Base-by-base conservation (phyloP, 2,329 filamentous ascomycete species). In the Fusarium zealandicum region DNA sequence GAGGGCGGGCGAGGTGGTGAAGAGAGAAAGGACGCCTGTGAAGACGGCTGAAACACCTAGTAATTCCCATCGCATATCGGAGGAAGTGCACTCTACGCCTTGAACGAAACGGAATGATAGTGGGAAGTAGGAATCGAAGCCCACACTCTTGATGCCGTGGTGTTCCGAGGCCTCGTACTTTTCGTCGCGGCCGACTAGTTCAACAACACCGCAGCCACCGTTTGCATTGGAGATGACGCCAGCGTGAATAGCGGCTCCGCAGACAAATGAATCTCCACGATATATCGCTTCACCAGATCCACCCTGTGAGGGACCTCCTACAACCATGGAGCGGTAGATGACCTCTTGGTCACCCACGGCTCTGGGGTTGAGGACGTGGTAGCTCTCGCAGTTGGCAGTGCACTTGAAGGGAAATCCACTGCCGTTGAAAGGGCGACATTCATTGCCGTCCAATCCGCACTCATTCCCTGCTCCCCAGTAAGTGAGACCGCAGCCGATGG, bases 81-180 rank as follows among this genome's bases (percentile, higher is more conserved):
- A 80, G 13, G 91, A 88, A 42, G 85, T 82, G 65, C 91, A 89
- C 12, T 82, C 75, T 6, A 92, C 80, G 27, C 81, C 81, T 5
- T 79, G 73, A 5, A 90, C 75, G 64, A 99, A 98, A 14, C 84
- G 85, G 71, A 91, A 97, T 0, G 92, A 88, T 25, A 90, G 87
- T 1, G 95, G 95, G 67, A 99, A 99, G 61, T 91, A 92, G 0
- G 92, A 93, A 58, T 92, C 84, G 70, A 99, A 99, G 5, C 75
- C 82, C 47, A 90, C 79, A 59, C 92, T 96, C 22, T 78, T 75
- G 59, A 98, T 92, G 45, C 89, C 90, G 67, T 96, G 80, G n/a
- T 80, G 80, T 40, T 83, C 82, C 9, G 87, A 86, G 35, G 83
- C 80, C 35, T 81, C 75, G 69, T 87, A 96, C 41, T 82, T 76